Evolutionary conservation across 73 alveolate genomes (phyloP).

Genomic region (Paramecium primaurelia): DNA sequence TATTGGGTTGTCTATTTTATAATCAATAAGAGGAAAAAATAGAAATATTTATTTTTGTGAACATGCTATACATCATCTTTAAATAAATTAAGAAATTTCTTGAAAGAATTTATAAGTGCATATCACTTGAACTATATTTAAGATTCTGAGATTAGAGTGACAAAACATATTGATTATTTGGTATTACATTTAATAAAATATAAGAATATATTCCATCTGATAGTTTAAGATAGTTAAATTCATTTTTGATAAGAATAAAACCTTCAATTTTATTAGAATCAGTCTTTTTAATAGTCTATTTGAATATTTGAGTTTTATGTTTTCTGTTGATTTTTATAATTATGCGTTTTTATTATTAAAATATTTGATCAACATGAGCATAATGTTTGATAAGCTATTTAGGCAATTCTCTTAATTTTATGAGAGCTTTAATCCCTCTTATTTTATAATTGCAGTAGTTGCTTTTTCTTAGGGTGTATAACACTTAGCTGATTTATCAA

Average conservation of each 20-base stretch:
- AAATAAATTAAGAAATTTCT: too few species aligned
- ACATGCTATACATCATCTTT: too few species aligned
- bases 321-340: background rate
- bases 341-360: conserved; percentile 14
- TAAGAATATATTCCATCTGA: too few species aligned
- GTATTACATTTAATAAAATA: too few species aligned
- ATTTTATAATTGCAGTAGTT: conserved; percentile 12
- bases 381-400: background rate
- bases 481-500: conserved; percentile 64
- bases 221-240: too few species aligned
- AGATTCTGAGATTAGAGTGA: too few species aligned
- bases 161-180: too few species aligned
- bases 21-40: too few species aligned
- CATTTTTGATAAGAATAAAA: background rate
- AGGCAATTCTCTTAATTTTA: background rate
- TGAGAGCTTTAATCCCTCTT: conserved; percentile 1
- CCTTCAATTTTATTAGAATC: background rate
- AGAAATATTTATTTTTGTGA: too few species aligned
- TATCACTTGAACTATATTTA: too few species aligned
- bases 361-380: background rate
- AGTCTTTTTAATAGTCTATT: background rate
- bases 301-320: background rate
- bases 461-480: conserved; percentile 35
- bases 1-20: too few species aligned
- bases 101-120: too few species aligned